Evolutionary conservation across 192 early-diverging fungal genomes (phyloP).

Genomic region (Umbelopsis sp.): DNA sequence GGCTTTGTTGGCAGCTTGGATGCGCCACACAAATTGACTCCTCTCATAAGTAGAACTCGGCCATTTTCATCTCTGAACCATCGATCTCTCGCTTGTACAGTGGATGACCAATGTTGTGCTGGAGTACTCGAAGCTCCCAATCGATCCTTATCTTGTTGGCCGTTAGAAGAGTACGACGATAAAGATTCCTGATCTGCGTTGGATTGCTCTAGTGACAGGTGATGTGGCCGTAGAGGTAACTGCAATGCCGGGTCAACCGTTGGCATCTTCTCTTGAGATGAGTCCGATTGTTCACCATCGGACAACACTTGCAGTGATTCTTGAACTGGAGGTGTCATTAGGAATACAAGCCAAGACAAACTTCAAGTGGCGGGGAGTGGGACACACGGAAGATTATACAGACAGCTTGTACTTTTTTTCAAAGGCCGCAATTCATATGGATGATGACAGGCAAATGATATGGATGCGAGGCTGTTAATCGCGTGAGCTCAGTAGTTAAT

Average conservation of each 20-base stretch:
- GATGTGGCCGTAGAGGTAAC: conserved; percentile 4
- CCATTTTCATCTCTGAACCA: conserved; percentile 59
- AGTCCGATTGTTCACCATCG: neutral
- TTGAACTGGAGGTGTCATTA: neutral
- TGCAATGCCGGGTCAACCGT: neutral
- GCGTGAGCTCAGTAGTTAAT: neutral
- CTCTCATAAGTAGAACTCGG: conserved; percentile 64
- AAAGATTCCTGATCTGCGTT: neutral
- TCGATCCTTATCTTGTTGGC: neutral
- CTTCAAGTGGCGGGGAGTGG: neutral
- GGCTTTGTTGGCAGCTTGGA: conserved; percentile 76
- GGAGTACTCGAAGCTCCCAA: neutral
- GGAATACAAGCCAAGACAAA: neutral
- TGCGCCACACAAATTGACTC: conserved; percentile 79
- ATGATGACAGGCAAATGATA: neutral
- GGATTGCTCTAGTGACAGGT: neutral
- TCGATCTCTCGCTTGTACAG: conserved; percentile 17
- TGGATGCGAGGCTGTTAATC: neutral
- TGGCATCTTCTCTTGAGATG: conserved; percentile 5
- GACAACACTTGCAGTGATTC: neutral
- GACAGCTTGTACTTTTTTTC: neutral
- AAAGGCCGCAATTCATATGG: neutral
- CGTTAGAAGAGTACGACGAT: conserved; percentile 14
- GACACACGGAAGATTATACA: no score
- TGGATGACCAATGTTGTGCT: conserved; percentile 22